A percentile compares a stretch with the other conserved stretches of the same genome.
Evolutionary conservation across 331 rosid species (phyloP).

Genomic region (Acacia concinna): DNA sequence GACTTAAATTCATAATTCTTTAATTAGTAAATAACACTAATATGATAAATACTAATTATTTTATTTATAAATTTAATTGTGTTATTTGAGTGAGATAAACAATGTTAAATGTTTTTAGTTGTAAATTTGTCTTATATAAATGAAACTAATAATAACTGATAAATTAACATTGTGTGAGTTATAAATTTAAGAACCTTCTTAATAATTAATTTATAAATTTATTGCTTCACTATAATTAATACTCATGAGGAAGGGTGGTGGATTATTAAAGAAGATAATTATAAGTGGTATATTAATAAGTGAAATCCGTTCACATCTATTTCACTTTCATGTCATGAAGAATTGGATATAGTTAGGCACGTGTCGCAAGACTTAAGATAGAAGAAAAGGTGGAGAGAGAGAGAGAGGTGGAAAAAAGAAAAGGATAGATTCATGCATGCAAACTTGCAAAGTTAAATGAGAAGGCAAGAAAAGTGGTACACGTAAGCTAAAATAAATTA

Average conservation of each 20-base stretch:
- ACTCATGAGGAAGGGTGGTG: too few relatives aligned
- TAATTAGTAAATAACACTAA: too few relatives aligned
- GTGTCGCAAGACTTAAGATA: not conserved
- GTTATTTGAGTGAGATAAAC: not conserved
- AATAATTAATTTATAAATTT: not conserved
- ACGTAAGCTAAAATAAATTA: not conserved
- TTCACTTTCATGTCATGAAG: not conserved
- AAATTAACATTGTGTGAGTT: not conserved
- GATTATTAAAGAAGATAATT: not conserved
- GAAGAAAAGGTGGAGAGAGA: not conserved
- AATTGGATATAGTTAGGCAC: too few relatives aligned
- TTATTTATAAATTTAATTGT: too few relatives aligned
- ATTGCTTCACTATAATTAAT: too few relatives aligned
- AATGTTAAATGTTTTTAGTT: too few relatives aligned
- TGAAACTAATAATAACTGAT: too few relatives aligned
- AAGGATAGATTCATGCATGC: not conserved
- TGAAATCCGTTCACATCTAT: not conserved
- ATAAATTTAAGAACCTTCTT: not conserved
- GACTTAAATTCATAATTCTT: too few relatives aligned
- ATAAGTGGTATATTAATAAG: not conserved
- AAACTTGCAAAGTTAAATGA: not conserved
- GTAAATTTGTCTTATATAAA: too few relatives aligned
- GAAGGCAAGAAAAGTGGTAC: slow-evolving; percentile 12
- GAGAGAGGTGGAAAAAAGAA: not conserved
- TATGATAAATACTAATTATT: too few relatives aligned